Evolutionary conservation across 352 stramenopile genomes (phyloP), one percentile per base, ranked within the genome.

Genomic region (Blastocystis sp.): DNA sequence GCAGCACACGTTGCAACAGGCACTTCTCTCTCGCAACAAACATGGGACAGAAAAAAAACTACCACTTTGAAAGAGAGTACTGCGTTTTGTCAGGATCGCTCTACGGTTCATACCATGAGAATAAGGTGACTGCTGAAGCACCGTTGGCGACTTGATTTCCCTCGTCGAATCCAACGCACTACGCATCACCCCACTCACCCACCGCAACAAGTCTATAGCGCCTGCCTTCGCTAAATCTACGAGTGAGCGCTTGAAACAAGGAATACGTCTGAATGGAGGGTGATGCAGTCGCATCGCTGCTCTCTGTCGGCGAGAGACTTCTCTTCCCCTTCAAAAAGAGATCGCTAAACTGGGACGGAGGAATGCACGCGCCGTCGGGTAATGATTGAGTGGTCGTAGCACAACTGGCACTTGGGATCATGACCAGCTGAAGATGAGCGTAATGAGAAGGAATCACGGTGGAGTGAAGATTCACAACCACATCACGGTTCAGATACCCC

Each of bases 21-120:
- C 0, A 57, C 48, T 14, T 7, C n/a, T 59, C 28, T 24, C 34
- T 6, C 21, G 21, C 14, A 77, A 77, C 68, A 77, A 77, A 77
- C 21, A 76, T 61, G 9, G 28, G 45, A 9, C 57, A 61, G 28
- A 19, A 63, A 62, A 54, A 61, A 14, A 52, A 57, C 68, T 77
- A 79, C 69, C 69, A 79, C 57, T 79, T 42, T 7, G 69, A 62
- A 45, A 79, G 52, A 17, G 69, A 79, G 14, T 79, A 79, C 28
- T 79, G 43, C 7, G 14, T 79, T 63, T 62, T 62, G 17, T 19
- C 4, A 62, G 62, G 63, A 11, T 14, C 14, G 21, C 43, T 63
- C 48, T 79, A 62, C 43, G 28, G 28, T 34, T 34, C 28, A 34
- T 34, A 34, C 28, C 28, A 34, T 34, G 28, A 34, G 28, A 34